Base-by-base conservation (phyloP, 2,329 filamentous ascomycete genomes). In the Dactylellina parvicollis region DNA sequence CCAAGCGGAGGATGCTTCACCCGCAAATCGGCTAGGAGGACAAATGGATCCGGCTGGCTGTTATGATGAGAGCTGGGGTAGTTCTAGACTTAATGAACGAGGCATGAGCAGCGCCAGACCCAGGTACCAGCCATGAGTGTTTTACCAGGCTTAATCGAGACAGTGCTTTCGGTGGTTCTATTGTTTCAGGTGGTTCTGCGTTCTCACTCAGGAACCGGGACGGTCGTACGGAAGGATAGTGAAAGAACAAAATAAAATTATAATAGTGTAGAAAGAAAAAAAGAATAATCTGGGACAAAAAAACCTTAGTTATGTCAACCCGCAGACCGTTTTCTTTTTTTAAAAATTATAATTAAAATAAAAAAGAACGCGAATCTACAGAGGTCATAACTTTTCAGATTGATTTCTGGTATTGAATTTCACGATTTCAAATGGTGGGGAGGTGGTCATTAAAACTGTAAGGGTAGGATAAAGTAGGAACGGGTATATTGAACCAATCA, bases 391-490 rank as follows among this genome's bases (percentile, higher is more conserved):
- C 30, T 59, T 56, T 65, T 20, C 1, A 40, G 44, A 44, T 46
- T 44, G 46, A 26, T 44, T 26, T 65, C 28, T 59, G 18, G 44
- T 20, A 44, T 24, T 32, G 34, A 61, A 47, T 47, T 69, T 69
- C 55, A 60, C 16, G 50, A 72, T 44, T 65, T 55, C 59, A 49
- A 65, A 72, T 59, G 67, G 67, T 72, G 67, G 67, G 67, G 46
- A 72, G 67, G 67, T 72, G 67, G 67, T 65, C 67, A 72, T 72
- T 72, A 72, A 72, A 72, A 72, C 59, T 72, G 67, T 72, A 72
- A 72, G 67, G 67, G 67, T 72, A 72, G 67, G 67, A 72, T 72
- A 72, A 72, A 72, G 59, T 72, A 72, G 67, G 67, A 72, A 72
- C 59, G 67, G 67, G 67, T 72, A 72, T 72, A 72, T 72, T 72